These are phyloP conservation scores for Orbilia oligospora DNA, from an alignment of 2,329 filamentous ascomycete species.

Conservation along the genomic window DNA sequence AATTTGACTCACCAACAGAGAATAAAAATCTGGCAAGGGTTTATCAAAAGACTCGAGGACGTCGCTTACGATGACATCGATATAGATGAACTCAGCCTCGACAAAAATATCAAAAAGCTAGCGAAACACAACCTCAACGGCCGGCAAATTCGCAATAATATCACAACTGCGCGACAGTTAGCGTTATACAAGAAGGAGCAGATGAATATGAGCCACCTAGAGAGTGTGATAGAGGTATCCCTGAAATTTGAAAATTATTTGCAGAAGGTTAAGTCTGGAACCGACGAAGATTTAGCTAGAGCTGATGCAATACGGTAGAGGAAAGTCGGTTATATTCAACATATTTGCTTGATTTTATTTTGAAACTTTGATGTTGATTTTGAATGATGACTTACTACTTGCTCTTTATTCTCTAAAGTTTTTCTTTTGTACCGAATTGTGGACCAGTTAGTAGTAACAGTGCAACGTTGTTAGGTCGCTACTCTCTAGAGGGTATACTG, in stretches of 20 bases:
- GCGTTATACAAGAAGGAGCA: background rate
- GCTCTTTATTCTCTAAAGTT: too few relatives aligned
- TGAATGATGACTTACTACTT: too few relatives aligned
- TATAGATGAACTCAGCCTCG: background rate
- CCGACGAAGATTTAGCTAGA: background rate
- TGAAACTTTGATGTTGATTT: too few relatives aligned
- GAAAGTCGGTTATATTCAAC: too few relatives aligned
- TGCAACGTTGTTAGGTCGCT: too few relatives aligned
- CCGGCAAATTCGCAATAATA: slow-evolving; percentile 2
- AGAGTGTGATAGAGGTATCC: background rate
- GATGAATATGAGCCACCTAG: slow-evolving; percentile 12
- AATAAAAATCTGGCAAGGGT: slow-evolving; percentile 1
- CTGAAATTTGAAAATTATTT: slow-evolving; percentile 4
- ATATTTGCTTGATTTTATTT: too few relatives aligned
- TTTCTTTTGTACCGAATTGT: too few relatives aligned
- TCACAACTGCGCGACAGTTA: background rate
- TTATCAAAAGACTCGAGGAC: slow-evolving; percentile 5
- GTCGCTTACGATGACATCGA: slow-evolving; percentile 4
- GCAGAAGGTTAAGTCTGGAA: background rate
- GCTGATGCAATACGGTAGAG: background rate
- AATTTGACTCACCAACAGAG: background rate
- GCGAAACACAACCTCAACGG: background rate
- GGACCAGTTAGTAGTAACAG: too few relatives aligned
- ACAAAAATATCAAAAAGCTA: slow-evolving; percentile 7
- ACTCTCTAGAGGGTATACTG: too few relatives aligned